Conservation (phyloP, 148 eudicot genomes). For the Amaranthus cruentus region DNA sequence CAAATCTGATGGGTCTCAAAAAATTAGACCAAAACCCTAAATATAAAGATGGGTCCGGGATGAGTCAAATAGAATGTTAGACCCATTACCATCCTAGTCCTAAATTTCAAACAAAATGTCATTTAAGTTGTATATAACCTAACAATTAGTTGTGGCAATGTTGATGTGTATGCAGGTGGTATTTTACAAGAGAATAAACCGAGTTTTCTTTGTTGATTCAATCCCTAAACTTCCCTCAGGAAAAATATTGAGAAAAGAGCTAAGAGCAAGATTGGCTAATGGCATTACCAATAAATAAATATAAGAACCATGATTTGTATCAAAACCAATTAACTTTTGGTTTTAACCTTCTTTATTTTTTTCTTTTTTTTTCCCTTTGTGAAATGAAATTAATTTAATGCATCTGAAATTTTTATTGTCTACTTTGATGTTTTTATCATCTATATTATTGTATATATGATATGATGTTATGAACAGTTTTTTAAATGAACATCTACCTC, state of each 20-base stretch:
- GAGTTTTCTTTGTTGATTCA: constrained; percentile 64
- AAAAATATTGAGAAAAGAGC: constrained; percentile 87
- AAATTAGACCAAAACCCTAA: too few species aligned
- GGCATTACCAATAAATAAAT: constrained; percentile 26
- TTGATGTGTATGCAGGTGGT: constrained; percentile 49
- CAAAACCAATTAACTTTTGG: constrained; percentile 7
- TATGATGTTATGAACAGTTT: constrained; percentile 5
- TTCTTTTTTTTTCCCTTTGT: neutral
- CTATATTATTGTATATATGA: constrained; percentile 6
- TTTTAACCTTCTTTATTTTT: neutral
- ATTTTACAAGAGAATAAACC: constrained; percentile 69
- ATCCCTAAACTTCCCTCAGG: constrained; percentile 92
- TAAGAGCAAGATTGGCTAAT: constrained; percentile 73
- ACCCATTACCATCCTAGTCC: too few species aligned
- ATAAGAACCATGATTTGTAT: constrained; percentile 7
- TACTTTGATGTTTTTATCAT: constrained; percentile 6
- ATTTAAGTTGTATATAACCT: neutral
- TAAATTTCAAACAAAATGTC: too few species aligned
- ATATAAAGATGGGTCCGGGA: too few species aligned
- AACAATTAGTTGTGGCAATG: neutral
- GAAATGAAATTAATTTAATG: neutral
- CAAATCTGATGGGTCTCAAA: too few species aligned
- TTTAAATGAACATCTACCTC: neutral
- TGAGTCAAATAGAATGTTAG: too few species aligned
- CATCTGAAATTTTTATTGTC: constrained; percentile 9